Conservation (phyloP, 192 early-diverging fungal genomes). For the Phycomyces nitens region DNA sequence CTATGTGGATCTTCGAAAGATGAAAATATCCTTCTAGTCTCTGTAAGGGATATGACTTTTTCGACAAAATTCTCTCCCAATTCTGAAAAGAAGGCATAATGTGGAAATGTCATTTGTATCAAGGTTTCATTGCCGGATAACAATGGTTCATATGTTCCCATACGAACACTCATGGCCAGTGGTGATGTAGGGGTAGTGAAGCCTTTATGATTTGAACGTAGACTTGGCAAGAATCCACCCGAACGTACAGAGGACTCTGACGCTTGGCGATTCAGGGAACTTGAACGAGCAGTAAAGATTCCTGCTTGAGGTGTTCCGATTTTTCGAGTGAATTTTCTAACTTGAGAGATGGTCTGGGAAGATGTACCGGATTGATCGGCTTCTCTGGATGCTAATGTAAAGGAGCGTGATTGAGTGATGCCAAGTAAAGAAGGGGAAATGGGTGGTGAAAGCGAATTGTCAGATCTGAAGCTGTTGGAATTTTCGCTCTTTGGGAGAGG, state of each 20-base stretch:
- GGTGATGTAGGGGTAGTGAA: neutral
- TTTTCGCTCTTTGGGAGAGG: too few species aligned
- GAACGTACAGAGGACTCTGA: neutral
- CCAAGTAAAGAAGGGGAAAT: neutral
- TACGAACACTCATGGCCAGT: neutral
- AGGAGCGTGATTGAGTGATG: neutral
- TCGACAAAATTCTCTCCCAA: slow-evolving; percentile 10
- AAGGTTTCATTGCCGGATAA: neutral
- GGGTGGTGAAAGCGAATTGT: neutral
- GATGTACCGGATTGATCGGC: too few species aligned
- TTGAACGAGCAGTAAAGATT: neutral
- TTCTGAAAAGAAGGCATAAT: slow-evolving; percentile 23
- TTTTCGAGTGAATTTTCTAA: neutral
- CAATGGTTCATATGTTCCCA: slow-evolving; percentile 1
- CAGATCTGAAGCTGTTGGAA: too few species aligned
- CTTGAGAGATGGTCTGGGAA: neutral
- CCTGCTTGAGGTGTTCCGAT: neutral
- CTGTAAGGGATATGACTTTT: slow-evolving; percentile 8
- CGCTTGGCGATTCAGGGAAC: neutral
- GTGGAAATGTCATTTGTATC: slow-evolving; percentile 5
- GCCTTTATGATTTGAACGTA: neutral
- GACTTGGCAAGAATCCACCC: neutral
- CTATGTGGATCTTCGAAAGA: slow-evolving; percentile 25
- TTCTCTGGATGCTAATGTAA: too few species aligned
- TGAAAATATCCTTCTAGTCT: slow-evolving; percentile 21